A percentile compares a stretch with the other conserved stretches of the same genome.
phyloP scores from a whole-genome alignment of 1,139 yeast genomes.

The Saccharomycopsis hybrid region DNA sequence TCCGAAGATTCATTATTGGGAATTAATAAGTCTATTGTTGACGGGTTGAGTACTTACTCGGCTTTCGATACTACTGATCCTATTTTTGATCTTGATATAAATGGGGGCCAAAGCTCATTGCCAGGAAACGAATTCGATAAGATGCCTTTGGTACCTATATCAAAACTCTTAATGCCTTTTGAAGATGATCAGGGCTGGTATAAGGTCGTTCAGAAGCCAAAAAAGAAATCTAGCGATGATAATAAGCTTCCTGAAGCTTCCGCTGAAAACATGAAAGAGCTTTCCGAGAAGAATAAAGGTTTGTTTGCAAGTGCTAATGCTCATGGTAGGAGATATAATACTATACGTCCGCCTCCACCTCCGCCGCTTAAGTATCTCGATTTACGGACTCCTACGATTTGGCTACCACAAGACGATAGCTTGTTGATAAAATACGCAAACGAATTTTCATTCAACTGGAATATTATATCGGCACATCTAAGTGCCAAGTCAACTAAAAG shows the following conservation, averaged over 20 bases:
- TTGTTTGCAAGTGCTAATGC: slow-evolving; percentile 19
- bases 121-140: slow-evolving; percentile 28
- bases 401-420: slow-evolving; percentile 94
- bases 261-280: slow-evolving; percentile 25
- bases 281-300: slow-evolving; percentile 18
- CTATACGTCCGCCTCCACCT: slow-evolving; percentile 30
- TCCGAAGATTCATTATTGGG: slow-evolving; percentile 25
- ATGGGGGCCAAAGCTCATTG: background rate
- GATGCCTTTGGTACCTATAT: slow-evolving; percentile 40
- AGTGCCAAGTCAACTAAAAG: slow-evolving; percentile 56
- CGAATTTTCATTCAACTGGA: slow-evolving; percentile 91
- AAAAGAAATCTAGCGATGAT: slow-evolving; percentile 10
- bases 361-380: slow-evolving; percentile 54
- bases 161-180: slow-evolving; percentile 54
- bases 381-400: slow-evolving; percentile 83
- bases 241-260: slow-evolving; percentile 30
- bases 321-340: slow-evolving; percentile 24
- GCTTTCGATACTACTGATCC: slow-evolving; percentile 30
- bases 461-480: slow-evolving; percentile 76
- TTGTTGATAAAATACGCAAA: slow-evolving; percentile 73
- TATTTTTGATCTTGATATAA: background rate
- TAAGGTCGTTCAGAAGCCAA: slow-evolving; percentile 51
- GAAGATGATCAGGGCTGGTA: slow-evolving; percentile 57
- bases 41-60: slow-evolving; percentile 47
- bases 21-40: slow-evolving; percentile 48